Conservation (phyloP, 257 asterid genomes). For the Apocynum venetum region DNA sequence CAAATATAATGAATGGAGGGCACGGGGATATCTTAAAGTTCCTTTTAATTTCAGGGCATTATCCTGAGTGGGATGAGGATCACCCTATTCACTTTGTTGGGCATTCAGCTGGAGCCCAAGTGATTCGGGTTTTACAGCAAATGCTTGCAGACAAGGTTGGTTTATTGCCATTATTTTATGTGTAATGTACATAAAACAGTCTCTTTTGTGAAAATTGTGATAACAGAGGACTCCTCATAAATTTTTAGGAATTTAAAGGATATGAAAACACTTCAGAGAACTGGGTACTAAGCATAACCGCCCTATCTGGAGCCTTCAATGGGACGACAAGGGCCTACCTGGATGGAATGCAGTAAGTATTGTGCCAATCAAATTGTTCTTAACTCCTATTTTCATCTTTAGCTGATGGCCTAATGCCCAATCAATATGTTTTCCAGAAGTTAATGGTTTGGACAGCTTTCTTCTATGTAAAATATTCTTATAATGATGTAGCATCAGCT, state of each 20-base stretch:
- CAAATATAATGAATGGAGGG: background rate
- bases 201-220: background rate
- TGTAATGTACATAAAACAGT: background rate
- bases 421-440: background rate
- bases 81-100: slow-evolving; percentile 94
- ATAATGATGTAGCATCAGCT: background rate
- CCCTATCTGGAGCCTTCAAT: slow-evolving; percentile 95
- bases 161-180: background rate
- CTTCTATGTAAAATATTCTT: background rate
- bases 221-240: slow-evolving; percentile 1
- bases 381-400: slow-evolving; percentile 1
- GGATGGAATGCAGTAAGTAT: slow-evolving; percentile 90
- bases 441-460: background rate
- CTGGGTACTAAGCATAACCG: slow-evolving; percentile 85
- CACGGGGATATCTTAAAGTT: background rate
- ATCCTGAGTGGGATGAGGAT: slow-evolving; percentile 95
- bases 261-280: slow-evolving; percentile 64
- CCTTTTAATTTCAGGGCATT: slow-evolving; percentile 55
- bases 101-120: slow-evolving; percentile 98
- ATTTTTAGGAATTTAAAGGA: slow-evolving; percentile 69
- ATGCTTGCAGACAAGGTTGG: slow-evolving; percentile 94
- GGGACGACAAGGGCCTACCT: slow-evolving; percentile 89
- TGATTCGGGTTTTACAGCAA: slow-evolving; percentile 86
- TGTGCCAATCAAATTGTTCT: background rate
- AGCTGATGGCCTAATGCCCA: slow-evolving; percentile 1